phyloP scores from a whole-genome alignment of 2,329 filamentous ascomycete genomes.

The Alternaria sp. region DNA sequence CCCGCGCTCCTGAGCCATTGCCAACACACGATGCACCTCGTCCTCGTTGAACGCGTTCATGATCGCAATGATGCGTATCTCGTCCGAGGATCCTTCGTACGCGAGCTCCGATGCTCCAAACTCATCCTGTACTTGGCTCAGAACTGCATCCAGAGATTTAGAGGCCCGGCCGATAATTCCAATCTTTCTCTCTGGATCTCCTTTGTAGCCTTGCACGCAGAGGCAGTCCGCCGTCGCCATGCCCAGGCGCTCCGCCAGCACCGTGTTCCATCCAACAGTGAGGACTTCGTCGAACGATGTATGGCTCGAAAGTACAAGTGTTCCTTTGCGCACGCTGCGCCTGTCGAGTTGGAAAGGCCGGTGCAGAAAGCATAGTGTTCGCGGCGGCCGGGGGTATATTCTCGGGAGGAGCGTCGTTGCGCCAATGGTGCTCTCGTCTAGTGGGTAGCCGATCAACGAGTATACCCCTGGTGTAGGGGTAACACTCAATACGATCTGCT shows the following conservation, averaged over 20 bases:
- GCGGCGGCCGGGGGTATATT: slow-evolving; percentile 19
- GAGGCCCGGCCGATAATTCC: slow-evolving; percentile 42
- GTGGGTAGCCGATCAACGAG: slow-evolving; percentile 28
- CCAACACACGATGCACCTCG: slow-evolving; percentile 45
- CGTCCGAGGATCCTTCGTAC: slow-evolving; percentile 27
- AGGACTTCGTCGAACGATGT: slow-evolving; percentile 48
- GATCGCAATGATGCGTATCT: slow-evolving; percentile 42
- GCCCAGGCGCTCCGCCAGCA: slow-evolving; percentile 40
- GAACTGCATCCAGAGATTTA: slow-evolving; percentile 16
- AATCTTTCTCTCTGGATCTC: slow-evolving; percentile 45
- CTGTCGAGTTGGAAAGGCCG: slow-evolving; percentile 42
- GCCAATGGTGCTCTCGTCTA: slow-evolving; percentile 7
- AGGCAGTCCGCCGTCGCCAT: slow-evolving; percentile 34
- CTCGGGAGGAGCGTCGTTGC: background rate
- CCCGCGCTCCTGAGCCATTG: slow-evolving; percentile 28
- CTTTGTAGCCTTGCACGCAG: slow-evolving; percentile 50
- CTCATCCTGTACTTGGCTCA: slow-evolving; percentile 29
- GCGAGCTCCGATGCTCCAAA: slow-evolving; percentile 37
- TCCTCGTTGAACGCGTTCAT: slow-evolving; percentile 51
- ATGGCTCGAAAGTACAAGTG: slow-evolving; percentile 45
- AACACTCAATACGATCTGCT: slow-evolving; percentile 41
- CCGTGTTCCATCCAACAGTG: slow-evolving; percentile 49
- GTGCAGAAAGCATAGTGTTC: slow-evolving; percentile 44
- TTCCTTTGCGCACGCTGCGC: slow-evolving; percentile 31
- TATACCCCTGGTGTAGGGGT: slow-evolving; percentile 41